These are phyloP conservation scores for Fusarium virguliforme DNA, from an alignment of 2,329 filamentous ascomycete genomes.

Conservation along the genomic window DNA sequence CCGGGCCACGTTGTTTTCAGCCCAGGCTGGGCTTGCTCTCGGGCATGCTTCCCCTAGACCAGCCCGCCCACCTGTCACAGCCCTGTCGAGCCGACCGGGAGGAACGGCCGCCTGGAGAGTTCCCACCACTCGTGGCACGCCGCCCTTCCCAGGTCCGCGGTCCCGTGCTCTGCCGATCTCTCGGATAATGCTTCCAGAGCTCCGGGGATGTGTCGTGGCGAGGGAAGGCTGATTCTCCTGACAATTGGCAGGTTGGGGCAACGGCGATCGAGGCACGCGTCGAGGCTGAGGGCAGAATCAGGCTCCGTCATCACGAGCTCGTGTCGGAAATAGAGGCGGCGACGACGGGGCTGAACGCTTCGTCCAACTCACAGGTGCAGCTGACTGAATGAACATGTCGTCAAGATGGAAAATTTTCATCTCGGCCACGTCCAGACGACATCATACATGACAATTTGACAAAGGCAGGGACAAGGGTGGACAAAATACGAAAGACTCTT, in stretches of 20 bases:
- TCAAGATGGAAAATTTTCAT: constrained; percentile 16
- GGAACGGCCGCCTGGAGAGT: constrained; percentile 40
- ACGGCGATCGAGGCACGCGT: constrained; percentile 31
- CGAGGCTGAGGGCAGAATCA: constrained; percentile 20
- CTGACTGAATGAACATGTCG: neutral
- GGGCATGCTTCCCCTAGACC: constrained; percentile 20
- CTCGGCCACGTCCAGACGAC: constrained; percentile 13
- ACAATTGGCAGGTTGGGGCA: constrained; percentile 42
- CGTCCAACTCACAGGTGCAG: constrained; percentile 5
- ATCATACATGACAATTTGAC: constrained; percentile 32
- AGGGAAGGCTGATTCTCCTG: constrained; percentile 33
- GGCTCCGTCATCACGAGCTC: neutral
- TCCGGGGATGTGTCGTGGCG: constrained; percentile 42
- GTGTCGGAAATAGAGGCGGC: constrained; percentile 31
- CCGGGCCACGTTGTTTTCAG: constrained; percentile 40
- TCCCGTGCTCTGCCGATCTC: constrained; percentile 49
- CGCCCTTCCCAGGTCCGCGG: constrained; percentile 41
- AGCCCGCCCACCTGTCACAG: constrained; percentile 42
- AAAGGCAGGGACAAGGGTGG: constrained; percentile 35
- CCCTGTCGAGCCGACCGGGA: constrained; percentile 47
- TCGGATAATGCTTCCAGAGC: constrained; percentile 45
- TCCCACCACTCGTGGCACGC: constrained; percentile 42
- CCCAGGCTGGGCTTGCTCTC: constrained; percentile 19
- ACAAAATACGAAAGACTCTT: constrained; percentile 36
- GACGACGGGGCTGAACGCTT: constrained; percentile 12